A percentile compares a stretch with the other conserved stretches of the same genome.
These are phyloP conservation scores for Phytophthora litchii DNA, from an alignment of 352 stramenopile species.

Conservation along the genomic window DNA sequence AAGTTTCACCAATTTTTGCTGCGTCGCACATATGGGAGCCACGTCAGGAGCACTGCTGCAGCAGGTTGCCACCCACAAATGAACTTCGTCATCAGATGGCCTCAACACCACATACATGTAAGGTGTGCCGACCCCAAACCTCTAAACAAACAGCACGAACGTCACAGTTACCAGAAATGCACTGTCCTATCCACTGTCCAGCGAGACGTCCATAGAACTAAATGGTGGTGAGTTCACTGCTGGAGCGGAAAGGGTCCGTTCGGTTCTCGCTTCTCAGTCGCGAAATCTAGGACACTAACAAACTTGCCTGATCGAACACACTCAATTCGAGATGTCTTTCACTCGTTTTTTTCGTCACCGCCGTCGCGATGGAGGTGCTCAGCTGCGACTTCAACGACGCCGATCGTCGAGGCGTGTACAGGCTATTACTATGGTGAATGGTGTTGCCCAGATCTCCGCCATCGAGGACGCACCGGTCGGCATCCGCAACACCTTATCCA, in stretches of 20 bases:
- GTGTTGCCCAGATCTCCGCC: not conserved
- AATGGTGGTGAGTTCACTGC: not conserved
- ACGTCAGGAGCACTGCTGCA: too few relatives aligned
- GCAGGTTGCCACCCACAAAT: too few relatives aligned
- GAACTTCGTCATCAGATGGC: too few relatives aligned
- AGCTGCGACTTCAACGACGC: not conserved
- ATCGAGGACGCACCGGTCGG: constrained; percentile 8
- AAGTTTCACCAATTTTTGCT: too few relatives aligned
- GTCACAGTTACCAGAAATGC: not conserved
- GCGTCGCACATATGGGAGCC: too few relatives aligned
- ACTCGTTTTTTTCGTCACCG: constrained; percentile 5
- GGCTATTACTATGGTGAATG: not conserved
- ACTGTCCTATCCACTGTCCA: constrained; percentile 4
- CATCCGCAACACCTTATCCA: constrained; percentile 22
- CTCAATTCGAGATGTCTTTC: constrained; percentile 1
- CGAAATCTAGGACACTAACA: not conserved
- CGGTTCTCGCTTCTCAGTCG: not conserved
- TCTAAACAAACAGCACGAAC: constrained; percentile 4
- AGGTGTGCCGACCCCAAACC: not conserved
- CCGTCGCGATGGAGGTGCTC: not conserved
- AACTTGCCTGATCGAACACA: not conserved
- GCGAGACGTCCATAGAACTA: constrained; percentile 1
- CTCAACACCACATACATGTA: too few relatives aligned
- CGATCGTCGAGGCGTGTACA: constrained; percentile 3
- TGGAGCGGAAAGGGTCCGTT: not conserved